Evolutionary conservation across 2,329 filamentous ascomycete genomes (phyloP), one percentile per base, ranked within the genome.

Genomic region (Fusarium secorum): DNA sequence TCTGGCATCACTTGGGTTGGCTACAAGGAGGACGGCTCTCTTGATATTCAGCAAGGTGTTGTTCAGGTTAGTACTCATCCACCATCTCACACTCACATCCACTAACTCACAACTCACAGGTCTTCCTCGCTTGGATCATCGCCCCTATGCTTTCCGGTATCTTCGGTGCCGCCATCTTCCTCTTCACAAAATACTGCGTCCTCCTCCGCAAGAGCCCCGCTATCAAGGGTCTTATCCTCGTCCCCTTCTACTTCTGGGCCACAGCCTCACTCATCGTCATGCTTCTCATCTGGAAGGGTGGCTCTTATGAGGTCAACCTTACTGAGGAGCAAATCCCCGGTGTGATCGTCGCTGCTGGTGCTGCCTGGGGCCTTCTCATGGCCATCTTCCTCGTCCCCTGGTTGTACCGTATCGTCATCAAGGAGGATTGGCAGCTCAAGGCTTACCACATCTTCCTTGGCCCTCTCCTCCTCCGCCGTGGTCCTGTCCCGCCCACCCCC

Each of bases 61-160:
- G 85, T 86, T 39, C 87, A 88, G 66, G 75, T 76, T 52, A 53
- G 75, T 60, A 38, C 18, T 26, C 14, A 11, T 2, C 8, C n/a
- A 1, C 22, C 22, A 17, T 33, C 18, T 45, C 18, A 7, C 1
- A 15, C 22, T 3, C 30, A 15, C 11, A 30, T 1, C 13, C 35
- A 24, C 58, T 72, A 55, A 60, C 59, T 45, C 5, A 48, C 1
- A n/a, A 84, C 60, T 84, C 38, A 84, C 33, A 88, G 66, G 87
- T 90, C 26, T 88, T 89, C 70, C 84, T 89, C 20, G 87, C 87
- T 15, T 89, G 88, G 87, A 83, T 86, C 70, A 87, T 90, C 66
- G 88, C 88, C 4, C 88, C 88, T 3, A 83, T 83, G 58, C 82
- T 90, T 18, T 79, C 88, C 0, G 89, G 81, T 26, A 57, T 68